Percentiles rank a stretch among this genome's conserved stretches.
phyloP scores from a whole-genome alignment of 2,329 filamentous ascomycete genomes.

The Diplocarpon rosae region DNA sequence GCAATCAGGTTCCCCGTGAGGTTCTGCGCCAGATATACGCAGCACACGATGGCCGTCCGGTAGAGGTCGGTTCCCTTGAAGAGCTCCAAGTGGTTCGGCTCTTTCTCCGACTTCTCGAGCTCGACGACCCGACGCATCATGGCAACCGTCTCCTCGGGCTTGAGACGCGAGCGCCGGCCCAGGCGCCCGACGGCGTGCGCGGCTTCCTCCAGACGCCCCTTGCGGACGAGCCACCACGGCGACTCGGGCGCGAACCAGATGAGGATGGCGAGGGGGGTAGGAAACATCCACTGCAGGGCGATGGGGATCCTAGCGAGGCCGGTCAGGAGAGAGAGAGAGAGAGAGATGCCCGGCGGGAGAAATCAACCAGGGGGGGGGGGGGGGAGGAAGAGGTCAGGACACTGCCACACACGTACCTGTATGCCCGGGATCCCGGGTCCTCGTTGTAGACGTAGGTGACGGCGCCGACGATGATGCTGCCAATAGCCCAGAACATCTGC shows the following conservation, averaged over 20 bases:
- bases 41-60: slow-evolving; percentile 45
- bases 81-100: slow-evolving; percentile 38
- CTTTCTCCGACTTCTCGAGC: slow-evolving; percentile 37
- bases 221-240: slow-evolving; percentile 37
- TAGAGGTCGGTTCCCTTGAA: slow-evolving; percentile 43
- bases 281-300: slow-evolving; percentile 42
- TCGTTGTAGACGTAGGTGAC: slow-evolving; percentile 43
- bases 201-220: slow-evolving; percentile 31
- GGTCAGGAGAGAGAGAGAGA: slow-evolving; percentile 29
- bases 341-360: slow-evolving; percentile 6
- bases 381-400: too few species aligned
- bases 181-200: slow-evolving; percentile 38
- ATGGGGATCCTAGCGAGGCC: slow-evolving; percentile 35
- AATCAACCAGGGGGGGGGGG: too few species aligned
- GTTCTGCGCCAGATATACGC: slow-evolving; percentile 48
- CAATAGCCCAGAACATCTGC: slow-evolving; percentile 57
- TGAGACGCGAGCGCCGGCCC: slow-evolving; percentile 30
- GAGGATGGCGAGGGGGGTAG: slow-evolving; percentile 39
- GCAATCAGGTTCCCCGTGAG: slow-evolving; percentile 51
- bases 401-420: too few species aligned
- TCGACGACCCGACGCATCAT: slow-evolving; percentile 49
- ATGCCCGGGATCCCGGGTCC: slow-evolving; percentile 26
- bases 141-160: slow-evolving; percentile 34
- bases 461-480: slow-evolving; percentile 47
- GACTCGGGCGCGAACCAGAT: slow-evolving; percentile 35